These are phyloP conservation scores for Taphrina confusa DNA, from an alignment of 1,139 yeast species.

Conservation along the genomic window DNA sequence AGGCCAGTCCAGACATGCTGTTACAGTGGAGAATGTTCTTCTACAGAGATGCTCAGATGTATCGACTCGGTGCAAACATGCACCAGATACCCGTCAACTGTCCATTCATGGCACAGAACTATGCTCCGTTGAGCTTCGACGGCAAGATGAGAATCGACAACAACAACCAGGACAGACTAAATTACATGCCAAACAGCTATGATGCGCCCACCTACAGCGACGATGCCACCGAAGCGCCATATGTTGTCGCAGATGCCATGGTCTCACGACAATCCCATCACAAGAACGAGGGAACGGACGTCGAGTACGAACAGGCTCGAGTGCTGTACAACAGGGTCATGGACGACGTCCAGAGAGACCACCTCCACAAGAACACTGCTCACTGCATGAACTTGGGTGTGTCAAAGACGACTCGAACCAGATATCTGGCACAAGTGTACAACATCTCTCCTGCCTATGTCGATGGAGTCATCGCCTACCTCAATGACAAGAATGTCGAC, in stretches of 20 bases:
- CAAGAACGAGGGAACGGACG: conserved; percentile 29
- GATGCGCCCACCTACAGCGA: conserved; percentile 18
- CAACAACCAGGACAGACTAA: conserved; percentile 82
- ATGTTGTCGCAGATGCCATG: conserved; percentile 20
- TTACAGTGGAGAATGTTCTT: conserved; percentile 61
- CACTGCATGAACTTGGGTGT: conserved; percentile 17
- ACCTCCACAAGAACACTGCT: conserved; percentile 30
- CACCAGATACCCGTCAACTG: conserved; percentile 66
- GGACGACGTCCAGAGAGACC: conserved; percentile 19
- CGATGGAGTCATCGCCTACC: conserved; percentile 16
- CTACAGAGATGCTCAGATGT: conserved; percentile 63
- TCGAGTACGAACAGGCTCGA: conserved; percentile 26
- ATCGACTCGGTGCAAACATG: conserved; percentile 63
- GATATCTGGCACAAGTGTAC: conserved; percentile 22
- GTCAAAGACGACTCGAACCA: conserved; percentile 17
- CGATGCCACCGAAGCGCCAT: conserved; percentile 13
- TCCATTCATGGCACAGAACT: conserved; percentile 40
- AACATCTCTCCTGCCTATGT: conserved; percentile 23
- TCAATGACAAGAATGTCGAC: conserved; percentile 15
- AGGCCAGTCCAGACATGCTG: conserved; percentile 62
- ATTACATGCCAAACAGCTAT: conserved; percentile 46
- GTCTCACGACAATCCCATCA: conserved; percentile 27
- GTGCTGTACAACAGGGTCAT: conserved; percentile 23
- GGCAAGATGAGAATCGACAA: conserved; percentile 76
- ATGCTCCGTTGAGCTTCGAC: conserved; percentile 59